These are phyloP conservation scores for Linum lewisii DNA, from an alignment of 345 rosid species.

Conservation along the genomic window DNA sequence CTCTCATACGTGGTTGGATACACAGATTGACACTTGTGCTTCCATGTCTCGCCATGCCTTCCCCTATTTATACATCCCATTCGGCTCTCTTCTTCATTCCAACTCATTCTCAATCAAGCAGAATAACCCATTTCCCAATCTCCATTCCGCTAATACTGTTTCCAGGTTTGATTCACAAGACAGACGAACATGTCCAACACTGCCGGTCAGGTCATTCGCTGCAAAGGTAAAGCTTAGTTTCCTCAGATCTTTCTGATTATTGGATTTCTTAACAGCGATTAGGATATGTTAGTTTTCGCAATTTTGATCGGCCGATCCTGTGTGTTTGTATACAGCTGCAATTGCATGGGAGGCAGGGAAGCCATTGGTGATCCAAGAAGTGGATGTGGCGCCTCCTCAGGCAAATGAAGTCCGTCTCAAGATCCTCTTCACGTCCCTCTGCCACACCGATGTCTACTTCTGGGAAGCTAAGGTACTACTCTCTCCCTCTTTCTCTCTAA, in stretches of 20 bases:
- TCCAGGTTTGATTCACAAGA: neutral
- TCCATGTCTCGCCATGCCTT: neutral
- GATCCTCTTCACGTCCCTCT: constrained; percentile 30
- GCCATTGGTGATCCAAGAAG: constrained; percentile 39
- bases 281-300: too few species aligned
- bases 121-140: neutral
- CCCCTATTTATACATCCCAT: neutral
- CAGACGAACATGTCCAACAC: neutral
- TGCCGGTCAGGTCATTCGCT: neutral
- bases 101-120: neutral
- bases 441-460: constrained; percentile 44
- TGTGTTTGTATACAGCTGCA: too few species aligned
- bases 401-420: constrained; percentile 35
- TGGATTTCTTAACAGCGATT: too few species aligned
- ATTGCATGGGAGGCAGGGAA: constrained; percentile 56
- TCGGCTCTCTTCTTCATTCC: neutral
- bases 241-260: neutral
- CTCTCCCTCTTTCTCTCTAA: too few species aligned
- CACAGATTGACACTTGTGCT: too few species aligned
- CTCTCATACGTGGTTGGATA: too few species aligned
- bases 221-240: neutral
- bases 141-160: neutral
- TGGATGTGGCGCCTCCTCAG: constrained; percentile 50
- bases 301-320: too few species aligned
- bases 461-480: constrained; percentile 52